Percentiles rank a stretch among this genome's conserved stretches.
Conservation (phyloP, 2,329 filamentous ascomycete genomes). For the Cladosporium sphaerospermum region DNA sequence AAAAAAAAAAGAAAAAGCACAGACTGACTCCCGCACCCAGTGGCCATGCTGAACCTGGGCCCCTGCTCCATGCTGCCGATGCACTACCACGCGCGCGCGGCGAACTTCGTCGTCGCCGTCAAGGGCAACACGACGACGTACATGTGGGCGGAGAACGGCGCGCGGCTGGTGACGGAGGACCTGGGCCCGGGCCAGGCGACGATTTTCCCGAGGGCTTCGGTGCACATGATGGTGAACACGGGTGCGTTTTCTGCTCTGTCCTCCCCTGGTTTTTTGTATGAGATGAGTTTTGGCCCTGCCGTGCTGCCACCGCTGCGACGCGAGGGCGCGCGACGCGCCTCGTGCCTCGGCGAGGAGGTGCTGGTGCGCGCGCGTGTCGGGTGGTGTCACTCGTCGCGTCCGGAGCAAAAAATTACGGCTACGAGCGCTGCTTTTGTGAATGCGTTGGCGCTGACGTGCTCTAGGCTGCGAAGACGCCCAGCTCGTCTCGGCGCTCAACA, state of each 20-base stretch:
- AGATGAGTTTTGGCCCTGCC: no score
- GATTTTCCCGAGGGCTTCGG: slow-evolving; percentile 43
- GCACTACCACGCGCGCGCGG: slow-evolving; percentile 46
- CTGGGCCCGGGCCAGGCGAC: slow-evolving; percentile 44
- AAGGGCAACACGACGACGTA: slow-evolving; percentile 46
- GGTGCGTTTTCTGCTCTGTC: slow-evolving; percentile 28
- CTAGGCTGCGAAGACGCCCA: slow-evolving; percentile 44
- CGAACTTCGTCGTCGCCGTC: slow-evolving; percentile 45
- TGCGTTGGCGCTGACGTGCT: not conserved
- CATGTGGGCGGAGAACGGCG: slow-evolving; percentile 49
- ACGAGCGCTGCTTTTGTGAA: no score
- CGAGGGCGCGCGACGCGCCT: no score
- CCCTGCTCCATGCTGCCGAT: slow-evolving; percentile 48
- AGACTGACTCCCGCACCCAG: slow-evolving; percentile 11
- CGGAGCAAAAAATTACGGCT: no score
- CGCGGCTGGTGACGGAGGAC: slow-evolving; percentile 35
- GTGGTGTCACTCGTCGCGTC: no score
- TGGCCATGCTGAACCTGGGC: slow-evolving; percentile 38
- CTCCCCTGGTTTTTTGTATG: not conserved
- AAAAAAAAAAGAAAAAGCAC: no score
- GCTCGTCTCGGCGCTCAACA: slow-evolving; percentile 45
- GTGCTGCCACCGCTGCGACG: no score
- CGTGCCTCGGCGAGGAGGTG: no score
- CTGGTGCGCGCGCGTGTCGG: no score
- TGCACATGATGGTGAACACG: slow-evolving; percentile 48